Percentiles rank a stretch among this genome's conserved stretches.
These are phyloP conservation scores for Sarocladiaceae sp. DNA, from an alignment of 2,329 filamentous ascomycete genomes.

Conservation along the genomic window DNA sequence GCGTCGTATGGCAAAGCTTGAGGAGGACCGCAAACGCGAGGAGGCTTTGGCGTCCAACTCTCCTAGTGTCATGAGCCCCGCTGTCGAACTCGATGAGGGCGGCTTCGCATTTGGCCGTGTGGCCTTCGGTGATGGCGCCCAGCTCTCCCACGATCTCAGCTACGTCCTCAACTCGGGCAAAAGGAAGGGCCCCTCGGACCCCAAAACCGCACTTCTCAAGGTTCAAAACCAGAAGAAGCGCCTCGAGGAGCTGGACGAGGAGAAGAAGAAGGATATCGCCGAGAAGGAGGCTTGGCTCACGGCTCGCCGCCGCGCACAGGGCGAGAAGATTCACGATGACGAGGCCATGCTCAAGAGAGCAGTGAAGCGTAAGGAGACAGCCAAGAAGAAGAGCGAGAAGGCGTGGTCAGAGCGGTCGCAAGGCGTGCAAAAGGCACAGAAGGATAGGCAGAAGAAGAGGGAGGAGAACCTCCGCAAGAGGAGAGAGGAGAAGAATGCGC, in stretches of 20 bases:
- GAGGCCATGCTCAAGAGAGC: slow-evolving; percentile 86
- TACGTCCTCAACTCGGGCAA: slow-evolving; percentile 48
- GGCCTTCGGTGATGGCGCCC: slow-evolving; percentile 80
- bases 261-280: slow-evolving; percentile 78
- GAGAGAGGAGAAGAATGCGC: slow-evolving; percentile 62
- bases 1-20: slow-evolving; percentile 67
- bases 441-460: slow-evolving; percentile 74
- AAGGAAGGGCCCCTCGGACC: slow-evolving; percentile 77
- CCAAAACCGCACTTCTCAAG: slow-evolving; percentile 77
- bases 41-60: slow-evolving; percentile 58
- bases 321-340: slow-evolving; percentile 84
- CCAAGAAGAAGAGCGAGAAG: slow-evolving; percentile 85
- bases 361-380: slow-evolving; percentile 83
- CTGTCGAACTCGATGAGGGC: slow-evolving; percentile 43
- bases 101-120: slow-evolving; percentile 81
- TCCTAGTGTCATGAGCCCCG: slow-evolving; percentile 51
- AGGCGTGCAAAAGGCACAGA: slow-evolving; percentile 67
- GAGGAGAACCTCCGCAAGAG: slow-evolving; percentile 72
- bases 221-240: slow-evolving; percentile 82
- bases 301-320: slow-evolving; percentile 80
- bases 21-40: slow-evolving; percentile 64
- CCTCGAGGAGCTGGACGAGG: slow-evolving; percentile 65
- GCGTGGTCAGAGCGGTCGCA: slow-evolving; percentile 74
- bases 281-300: slow-evolving; percentile 95
- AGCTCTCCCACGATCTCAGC: slow-evolving; percentile 67